These are phyloP conservation scores for Nepenthes alata DNA, from an alignment of 179 eudicot genomes.

Conservation along the genomic window DNA sequence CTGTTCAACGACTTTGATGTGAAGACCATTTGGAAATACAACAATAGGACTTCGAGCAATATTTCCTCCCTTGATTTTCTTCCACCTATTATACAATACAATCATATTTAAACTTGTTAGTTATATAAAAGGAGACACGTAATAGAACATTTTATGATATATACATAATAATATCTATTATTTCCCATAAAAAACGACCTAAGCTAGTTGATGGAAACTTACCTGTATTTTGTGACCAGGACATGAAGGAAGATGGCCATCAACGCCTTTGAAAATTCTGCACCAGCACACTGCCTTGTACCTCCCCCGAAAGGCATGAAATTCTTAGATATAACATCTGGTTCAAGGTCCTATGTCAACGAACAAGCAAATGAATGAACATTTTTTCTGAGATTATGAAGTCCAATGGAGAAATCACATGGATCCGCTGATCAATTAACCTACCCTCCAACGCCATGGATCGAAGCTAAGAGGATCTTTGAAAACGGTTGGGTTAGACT, in stretches of 20 bases:
- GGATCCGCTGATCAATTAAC: too few species aligned
- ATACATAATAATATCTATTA: background rate
- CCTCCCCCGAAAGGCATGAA: constrained; percentile 65
- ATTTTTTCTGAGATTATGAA: too few species aligned
- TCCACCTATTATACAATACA: constrained; percentile 19
- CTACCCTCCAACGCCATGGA: constrained; percentile 56
- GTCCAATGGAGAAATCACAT: too few species aligned
- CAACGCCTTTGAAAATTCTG: constrained; percentile 45
- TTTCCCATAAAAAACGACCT: background rate
- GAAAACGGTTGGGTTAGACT: constrained; percentile 27
- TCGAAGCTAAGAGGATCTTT: constrained; percentile 54
- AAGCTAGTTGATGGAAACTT: background rate
- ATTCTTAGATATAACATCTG: constrained; percentile 32
- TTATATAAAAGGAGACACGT: background rate
- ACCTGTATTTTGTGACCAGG: constrained; percentile 47
- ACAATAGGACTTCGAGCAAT: constrained; percentile 31
- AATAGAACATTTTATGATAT: background rate
- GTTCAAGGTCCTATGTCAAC: constrained; percentile 23
- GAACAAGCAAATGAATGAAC: background rate
- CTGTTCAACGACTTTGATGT: constrained; percentile 24
- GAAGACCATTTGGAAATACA: constrained; percentile 30
- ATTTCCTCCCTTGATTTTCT: constrained; percentile 41
- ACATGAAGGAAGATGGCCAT: constrained; percentile 40
- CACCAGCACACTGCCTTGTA: constrained; percentile 53
- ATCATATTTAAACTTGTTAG: background rate